A percentile compares a stretch with the other conserved stretches of the same genome.
phyloP scores from a whole-genome alignment of 371 early-diverging fungal species.

The Batkoa obscura region DNA sequence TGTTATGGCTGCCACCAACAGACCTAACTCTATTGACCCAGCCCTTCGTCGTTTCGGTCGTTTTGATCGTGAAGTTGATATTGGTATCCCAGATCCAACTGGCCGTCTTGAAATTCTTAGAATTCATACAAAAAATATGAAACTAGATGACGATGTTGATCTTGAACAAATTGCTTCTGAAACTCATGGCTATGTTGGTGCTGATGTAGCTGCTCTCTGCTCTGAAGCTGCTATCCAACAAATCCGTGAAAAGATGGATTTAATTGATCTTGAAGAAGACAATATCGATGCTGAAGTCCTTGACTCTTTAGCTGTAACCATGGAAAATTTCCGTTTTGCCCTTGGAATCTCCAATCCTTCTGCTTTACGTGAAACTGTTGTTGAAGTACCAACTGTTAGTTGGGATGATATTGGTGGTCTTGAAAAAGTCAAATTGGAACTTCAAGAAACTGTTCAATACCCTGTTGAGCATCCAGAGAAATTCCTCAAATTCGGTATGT shows the following conservation, averaged over 20 bases:
- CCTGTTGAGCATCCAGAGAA: constrained; percentile 99
- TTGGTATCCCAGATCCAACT: constrained; percentile 98
- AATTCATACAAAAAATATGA: constrained; percentile 99
- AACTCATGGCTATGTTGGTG: constrained; percentile 98
- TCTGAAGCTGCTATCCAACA: constrained; percentile 99
- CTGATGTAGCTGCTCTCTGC: constrained; percentile 97
- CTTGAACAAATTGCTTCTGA: constrained; percentile 95
- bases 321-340: constrained; percentile 97
- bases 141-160: constrained; percentile 94
- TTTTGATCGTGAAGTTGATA: constrained; percentile 47
- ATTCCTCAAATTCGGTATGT: constrained; percentile 99
- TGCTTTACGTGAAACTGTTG: constrained; percentile 98
- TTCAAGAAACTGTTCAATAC: constrained; percentile 99
- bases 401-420: constrained; percentile 99
- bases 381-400: constrained; percentile 95
- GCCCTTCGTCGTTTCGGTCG: constrained; percentile 67
- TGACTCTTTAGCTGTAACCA: constrained; percentile 94
- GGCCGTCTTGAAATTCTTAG: constrained; percentile 98
- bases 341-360: constrained; percentile 96
- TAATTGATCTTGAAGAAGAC: constrained; percentile 98
- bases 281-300: constrained; percentile 96
- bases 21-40: constrained; percentile 56
- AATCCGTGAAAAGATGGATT: constrained; percentile 97
- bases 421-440: constrained; percentile 96
- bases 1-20: constrained; percentile 78